Percentiles rank a stretch among this genome's conserved stretches.
These are phyloP conservation scores for Russula earlei DNA, from an alignment of 768 basidiomycete genomes.

Conservation along the genomic window DNA sequence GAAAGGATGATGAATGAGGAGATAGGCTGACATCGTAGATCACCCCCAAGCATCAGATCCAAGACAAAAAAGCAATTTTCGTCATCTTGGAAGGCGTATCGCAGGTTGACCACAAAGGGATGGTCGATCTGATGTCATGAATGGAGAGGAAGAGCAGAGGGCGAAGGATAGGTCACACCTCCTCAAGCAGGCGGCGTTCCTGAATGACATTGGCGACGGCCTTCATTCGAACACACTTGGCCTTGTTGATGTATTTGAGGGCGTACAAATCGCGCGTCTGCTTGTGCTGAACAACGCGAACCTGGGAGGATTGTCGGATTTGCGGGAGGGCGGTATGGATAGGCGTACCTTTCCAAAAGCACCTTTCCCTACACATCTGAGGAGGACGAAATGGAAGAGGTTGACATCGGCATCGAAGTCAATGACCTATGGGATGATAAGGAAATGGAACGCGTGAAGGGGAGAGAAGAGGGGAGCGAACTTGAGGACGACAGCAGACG, in stretches of 20 bases:
- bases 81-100: slow-evolving; percentile 96
- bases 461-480: slow-evolving; percentile 27
- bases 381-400: slow-evolving; percentile 91
- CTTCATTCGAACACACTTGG: slow-evolving; percentile 97
- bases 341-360: slow-evolving; percentile 87
- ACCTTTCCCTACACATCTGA: slow-evolving; percentile 96
- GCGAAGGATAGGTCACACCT: slow-evolving; percentile 41
- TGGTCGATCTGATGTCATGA: slow-evolving; percentile 68
- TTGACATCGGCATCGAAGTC: slow-evolving; percentile 95
- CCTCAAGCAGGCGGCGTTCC: slow-evolving; percentile 88
- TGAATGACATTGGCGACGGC: slow-evolving; percentile 97
- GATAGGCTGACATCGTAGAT: slow-evolving; percentile 69
- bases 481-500: slow-evolving; percentile 77
- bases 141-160: slow-evolving; percentile 20
- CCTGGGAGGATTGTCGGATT: slow-evolving; percentile 38
- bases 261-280: slow-evolving; percentile 95
- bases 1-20: neutral
- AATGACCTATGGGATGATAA: slow-evolving; percentile 50
- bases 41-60: slow-evolving; percentile 94
- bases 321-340: slow-evolving; percentile 6
- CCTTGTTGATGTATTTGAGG: slow-evolving; percentile 98
- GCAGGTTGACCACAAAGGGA: slow-evolving; percentile 87
- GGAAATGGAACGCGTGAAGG: neutral
- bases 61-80: slow-evolving; percentile 98
- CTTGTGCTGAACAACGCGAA: slow-evolving; percentile 98